These are phyloP conservation scores for Cercophora newfieldiana DNA, from an alignment of 495 filamentous ascomycete species.

Conservation along the genomic window DNA sequence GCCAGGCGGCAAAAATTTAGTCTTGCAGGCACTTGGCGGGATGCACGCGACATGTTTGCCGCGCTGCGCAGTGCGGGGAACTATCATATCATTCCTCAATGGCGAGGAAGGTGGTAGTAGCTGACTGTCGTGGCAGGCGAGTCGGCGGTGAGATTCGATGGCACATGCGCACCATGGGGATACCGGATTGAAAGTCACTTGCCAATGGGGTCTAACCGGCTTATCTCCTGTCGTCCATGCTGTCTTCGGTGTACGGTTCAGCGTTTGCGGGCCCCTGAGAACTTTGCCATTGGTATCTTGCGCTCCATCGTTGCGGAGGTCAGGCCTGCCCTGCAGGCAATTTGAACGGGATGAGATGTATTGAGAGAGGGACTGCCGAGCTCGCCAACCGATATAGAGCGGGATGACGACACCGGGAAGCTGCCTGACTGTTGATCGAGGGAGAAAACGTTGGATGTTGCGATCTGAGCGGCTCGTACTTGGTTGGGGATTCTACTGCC, in stretches of 20 bases:
- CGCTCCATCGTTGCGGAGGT: neutral
- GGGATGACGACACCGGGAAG: neutral
- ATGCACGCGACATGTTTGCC: constrained; percentile 12
- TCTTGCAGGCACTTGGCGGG: neutral
- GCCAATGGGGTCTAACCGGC: constrained; percentile 8
- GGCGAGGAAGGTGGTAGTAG: neutral
- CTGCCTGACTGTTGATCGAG: neutral
- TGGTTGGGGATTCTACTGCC: neutral
- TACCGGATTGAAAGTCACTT: neutral
- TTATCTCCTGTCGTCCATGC: neutral
- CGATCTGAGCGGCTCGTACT: neutral
- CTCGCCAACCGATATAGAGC: neutral
- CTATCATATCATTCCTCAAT: neutral
- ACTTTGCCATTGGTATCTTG: neutral
- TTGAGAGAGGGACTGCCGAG: neutral
- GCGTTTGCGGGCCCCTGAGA: neutral
- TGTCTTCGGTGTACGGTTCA: neutral
- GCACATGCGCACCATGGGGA: neutral
- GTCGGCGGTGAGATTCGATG: constrained; percentile 2
- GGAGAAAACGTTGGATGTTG: neutral
- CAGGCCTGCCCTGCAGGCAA: neutral
- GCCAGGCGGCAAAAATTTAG: constrained; percentile 1
- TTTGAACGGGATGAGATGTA: neutral
- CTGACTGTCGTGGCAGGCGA: neutral
- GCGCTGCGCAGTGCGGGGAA: constrained; percentile 1